These are phyloP conservation scores for Boletus sp. DNA, from an alignment of 768 basidiomycete genomes.

Conservation along the genomic window DNA sequence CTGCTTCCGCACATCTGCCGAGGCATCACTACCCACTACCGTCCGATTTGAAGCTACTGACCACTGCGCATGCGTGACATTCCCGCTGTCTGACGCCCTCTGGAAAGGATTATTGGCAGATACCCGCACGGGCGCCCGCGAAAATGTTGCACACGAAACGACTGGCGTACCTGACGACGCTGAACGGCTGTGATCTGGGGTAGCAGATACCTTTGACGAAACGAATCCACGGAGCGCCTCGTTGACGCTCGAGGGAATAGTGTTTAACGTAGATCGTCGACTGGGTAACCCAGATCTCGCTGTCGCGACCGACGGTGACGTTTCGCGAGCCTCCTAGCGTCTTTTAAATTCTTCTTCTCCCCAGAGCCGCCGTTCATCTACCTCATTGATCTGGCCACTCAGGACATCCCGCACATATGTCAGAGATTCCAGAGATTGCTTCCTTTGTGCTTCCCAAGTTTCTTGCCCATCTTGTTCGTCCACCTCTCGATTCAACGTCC, in stretches of 20 bases:
- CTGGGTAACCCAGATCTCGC: slow-evolving; percentile 15
- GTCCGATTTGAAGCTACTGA: slow-evolving; percentile 1
- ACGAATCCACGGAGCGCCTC: slow-evolving; percentile 22
- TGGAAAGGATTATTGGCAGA: slow-evolving; percentile 33
- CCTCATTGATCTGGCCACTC: slow-evolving; percentile 45
- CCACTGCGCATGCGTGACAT: slow-evolving; percentile 1
- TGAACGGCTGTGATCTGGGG: slow-evolving; percentile 16
- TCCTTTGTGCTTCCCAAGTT: slow-evolving; percentile 41
- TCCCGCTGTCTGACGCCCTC: slow-evolving; percentile 15
- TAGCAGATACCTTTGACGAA: slow-evolving; percentile 13
- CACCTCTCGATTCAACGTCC: slow-evolving; percentile 59
- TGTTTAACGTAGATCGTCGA: slow-evolving; percentile 15
- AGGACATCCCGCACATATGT: slow-evolving; percentile 77
- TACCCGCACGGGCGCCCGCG: slow-evolving; percentile 25
- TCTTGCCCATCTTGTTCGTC: slow-evolving; percentile 36
- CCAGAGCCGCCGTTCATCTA: slow-evolving; percentile 69
- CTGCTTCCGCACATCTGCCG: slow-evolving; percentile 11
- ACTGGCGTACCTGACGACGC: slow-evolving; percentile 11
- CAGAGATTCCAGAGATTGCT: slow-evolving; percentile 72
- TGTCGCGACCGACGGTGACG: slow-evolving; percentile 22
- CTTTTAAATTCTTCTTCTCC: slow-evolving; percentile 49
- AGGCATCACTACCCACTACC: not conserved
- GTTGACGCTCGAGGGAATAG: slow-evolving; percentile 18
- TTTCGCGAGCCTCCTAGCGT: slow-evolving; percentile 34
- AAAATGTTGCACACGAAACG: slow-evolving; percentile 13